These are phyloP conservation scores for Emmonsia crescens DNA, from an alignment of 2,329 filamentous ascomycete species.

Conservation along the genomic window DNA sequence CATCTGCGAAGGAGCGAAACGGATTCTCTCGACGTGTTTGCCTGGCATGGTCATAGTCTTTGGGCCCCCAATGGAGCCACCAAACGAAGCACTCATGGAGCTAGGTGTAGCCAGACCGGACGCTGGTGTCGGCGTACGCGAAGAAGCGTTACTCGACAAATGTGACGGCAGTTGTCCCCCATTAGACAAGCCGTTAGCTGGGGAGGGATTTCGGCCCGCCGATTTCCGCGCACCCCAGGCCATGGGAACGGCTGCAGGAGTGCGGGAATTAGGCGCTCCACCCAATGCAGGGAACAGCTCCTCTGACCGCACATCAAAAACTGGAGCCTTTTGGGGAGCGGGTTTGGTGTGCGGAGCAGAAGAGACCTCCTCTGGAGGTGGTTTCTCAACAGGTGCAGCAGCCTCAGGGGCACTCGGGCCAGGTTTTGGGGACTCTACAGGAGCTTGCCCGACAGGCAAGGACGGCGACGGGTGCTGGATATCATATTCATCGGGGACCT, in stretches of 20 bases:
- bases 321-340: constrained; percentile 30
- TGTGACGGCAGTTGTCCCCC: constrained; percentile 27
- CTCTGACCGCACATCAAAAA: constrained; percentile 74
- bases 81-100: constrained; percentile 10
- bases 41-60: constrained; percentile 66
- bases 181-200: constrained; percentile 38
- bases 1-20: constrained; percentile 64
- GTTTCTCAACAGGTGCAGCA: constrained; percentile 47
- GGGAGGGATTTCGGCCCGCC: constrained; percentile 22
- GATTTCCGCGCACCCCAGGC: constrained; percentile 64
- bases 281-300: constrained; percentile 92
- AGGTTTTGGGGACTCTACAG: constrained; percentile 14
- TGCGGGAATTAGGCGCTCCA: constrained; percentile 51
- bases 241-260: constrained; percentile 51
- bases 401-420: constrained; percentile 26
- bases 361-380: constrained; percentile 42
- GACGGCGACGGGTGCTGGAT: constrained; percentile 44
- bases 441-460: constrained; percentile 20
- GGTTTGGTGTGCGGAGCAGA: constrained; percentile 25
- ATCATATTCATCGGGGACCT: constrained; percentile 69
- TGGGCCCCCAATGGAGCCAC: constrained; percentile 28
- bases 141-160: constrained; percentile 17
- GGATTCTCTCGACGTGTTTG: constrained; percentile 66
- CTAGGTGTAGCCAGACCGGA: constrained; percentile 38
- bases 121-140: constrained; percentile 52